Percentiles rank a stretch among this genome's conserved stretches.
phyloP scores from a whole-genome alignment of 345 rosid species.

The Hibiscus tridactylites region DNA sequence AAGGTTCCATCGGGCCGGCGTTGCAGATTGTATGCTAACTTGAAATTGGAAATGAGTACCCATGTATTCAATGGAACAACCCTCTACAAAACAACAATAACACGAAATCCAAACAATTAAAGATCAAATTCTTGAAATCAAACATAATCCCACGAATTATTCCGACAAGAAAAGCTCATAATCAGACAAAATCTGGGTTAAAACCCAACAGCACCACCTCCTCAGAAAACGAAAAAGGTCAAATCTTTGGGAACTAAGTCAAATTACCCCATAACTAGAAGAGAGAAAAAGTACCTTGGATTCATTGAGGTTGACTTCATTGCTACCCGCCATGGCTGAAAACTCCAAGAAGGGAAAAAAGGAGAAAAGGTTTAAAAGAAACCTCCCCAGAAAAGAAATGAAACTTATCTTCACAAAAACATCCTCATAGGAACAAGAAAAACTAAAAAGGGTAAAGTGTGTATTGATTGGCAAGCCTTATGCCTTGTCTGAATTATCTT shows the following conservation, averaged over 20 bases:
- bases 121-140: constrained; percentile 14
- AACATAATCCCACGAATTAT: neutral
- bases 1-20: constrained; percentile 92
- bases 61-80: constrained; percentile 95
- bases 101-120: neutral
- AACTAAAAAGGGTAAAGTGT: neutral
- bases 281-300: constrained; percentile 53
- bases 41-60: constrained; percentile 97
- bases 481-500: neutral
- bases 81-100: constrained; percentile 38
- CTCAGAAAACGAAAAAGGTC: neutral
- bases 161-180: neutral
- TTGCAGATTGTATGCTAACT: constrained; percentile 82
- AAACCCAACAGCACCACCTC: neutral
- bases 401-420: constrained; percentile 15
- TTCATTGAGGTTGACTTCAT: constrained; percentile 83
- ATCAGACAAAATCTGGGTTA: neutral
- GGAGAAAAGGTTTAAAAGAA: neutral
- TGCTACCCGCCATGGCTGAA: constrained; percentile 65
- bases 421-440: neutral
- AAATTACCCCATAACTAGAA: too few species aligned
- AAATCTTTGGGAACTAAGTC: constrained; percentile 4
- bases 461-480: neutral
- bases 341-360: neutral
- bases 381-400: neutral